phyloP scores from a whole-genome alignment of 805 yeast genomes.

The Metschnikowia reukaufii region DNA sequence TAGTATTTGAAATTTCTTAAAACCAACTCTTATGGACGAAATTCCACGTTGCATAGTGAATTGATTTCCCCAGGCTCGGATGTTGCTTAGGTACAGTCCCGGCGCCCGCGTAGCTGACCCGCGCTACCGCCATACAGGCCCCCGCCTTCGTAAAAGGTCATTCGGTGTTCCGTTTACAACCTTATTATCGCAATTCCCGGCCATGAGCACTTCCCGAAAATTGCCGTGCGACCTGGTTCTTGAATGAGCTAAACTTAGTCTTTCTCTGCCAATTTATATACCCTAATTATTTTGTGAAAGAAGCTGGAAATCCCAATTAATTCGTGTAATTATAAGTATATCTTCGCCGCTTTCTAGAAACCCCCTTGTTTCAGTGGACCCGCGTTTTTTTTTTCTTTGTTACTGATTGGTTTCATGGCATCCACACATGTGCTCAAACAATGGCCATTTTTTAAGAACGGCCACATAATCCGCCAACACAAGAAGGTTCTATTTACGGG shows the following conservation, averaged over 20 bases:
- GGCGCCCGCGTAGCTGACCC: background rate
- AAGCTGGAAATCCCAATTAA: no score
- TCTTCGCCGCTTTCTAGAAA: background rate
- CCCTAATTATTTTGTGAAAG: no score
- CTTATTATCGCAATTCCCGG: background rate
- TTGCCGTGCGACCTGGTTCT: background rate
- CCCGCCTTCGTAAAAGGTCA: slow-evolving; percentile 6
- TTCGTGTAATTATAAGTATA: no score
- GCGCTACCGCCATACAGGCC: background rate
- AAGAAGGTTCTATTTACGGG: background rate
- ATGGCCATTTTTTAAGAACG: background rate
- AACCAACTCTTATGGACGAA: no score
- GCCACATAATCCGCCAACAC: background rate
- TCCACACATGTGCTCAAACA: background rate
- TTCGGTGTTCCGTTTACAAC: background rate
- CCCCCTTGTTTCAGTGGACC: background rate
- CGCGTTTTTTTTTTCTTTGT: background rate
- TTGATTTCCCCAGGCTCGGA: slow-evolving; percentile 1
- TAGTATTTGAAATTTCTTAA: no score
- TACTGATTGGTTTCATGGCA: background rate
- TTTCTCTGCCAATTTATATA: no score
- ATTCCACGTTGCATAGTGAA: background rate
- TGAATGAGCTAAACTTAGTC: no score
- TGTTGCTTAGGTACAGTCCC: background rate
- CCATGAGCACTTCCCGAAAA: background rate